Percentiles rank a stretch among this genome's conserved stretches.
phyloP scores from a whole-genome alignment of 257 asterid genomes.

The Solanum etuberosum region DNA sequence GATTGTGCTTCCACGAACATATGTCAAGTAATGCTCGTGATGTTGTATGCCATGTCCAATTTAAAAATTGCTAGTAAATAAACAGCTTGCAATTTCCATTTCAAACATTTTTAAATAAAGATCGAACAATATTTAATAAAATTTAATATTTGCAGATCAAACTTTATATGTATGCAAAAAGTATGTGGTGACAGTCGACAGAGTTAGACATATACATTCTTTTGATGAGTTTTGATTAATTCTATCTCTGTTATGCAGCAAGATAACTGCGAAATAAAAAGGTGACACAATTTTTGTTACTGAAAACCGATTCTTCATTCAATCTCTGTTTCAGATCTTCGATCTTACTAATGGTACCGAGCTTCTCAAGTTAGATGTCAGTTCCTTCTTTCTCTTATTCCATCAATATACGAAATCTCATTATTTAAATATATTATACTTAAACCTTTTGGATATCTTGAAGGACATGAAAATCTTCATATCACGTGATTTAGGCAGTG shows the following conservation, averaged over 20 bases:
- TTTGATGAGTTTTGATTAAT: not conserved
- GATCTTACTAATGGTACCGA: not conserved
- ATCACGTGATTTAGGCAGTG: constrained; percentile 1
- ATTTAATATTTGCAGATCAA: not conserved
- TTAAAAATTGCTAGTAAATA: not conserved
- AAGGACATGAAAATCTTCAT: not conserved
- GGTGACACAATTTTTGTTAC: not conserved
- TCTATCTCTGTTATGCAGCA: not conserved
- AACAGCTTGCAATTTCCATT: not conserved
- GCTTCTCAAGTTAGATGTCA: not conserved
- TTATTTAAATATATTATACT: not conserved
- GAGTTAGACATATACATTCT: not conserved
- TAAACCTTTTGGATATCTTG: not conserved
- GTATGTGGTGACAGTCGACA: not conserved
- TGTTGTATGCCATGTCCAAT: constrained; percentile 10
- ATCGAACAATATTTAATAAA: fast-evolving
- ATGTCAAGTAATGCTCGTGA: constrained; percentile 7
- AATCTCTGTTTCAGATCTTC: not conserved
- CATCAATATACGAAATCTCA: not conserved
- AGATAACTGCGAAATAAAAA: not conserved
- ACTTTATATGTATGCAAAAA: not conserved
- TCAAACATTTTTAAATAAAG: not conserved
- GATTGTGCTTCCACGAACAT: constrained; percentile 24
- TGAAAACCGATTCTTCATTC: not conserved
- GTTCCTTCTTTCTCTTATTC: not conserved